Evolutionary conservation across 441 rosid genomes (phyloP), one percentile per base, ranked within the genome.

Genomic region (Flueggea neowawraea): DNA sequence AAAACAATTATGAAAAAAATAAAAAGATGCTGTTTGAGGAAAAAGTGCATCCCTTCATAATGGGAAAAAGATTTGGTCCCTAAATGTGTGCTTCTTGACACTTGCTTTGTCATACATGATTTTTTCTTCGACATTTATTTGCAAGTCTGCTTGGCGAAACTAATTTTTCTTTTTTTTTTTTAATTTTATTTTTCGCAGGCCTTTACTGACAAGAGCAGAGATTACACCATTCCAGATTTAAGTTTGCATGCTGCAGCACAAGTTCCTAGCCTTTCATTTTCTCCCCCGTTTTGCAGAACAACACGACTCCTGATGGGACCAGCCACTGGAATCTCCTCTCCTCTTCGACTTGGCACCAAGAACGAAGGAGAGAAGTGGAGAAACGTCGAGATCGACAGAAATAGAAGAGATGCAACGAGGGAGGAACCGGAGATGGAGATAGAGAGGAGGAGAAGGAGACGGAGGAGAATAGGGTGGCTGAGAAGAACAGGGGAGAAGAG

Each of bases 151-250:
- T 14, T 22, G 48, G 44, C 47, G 54, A 61, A 16, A 32, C 51
- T 51, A 16, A 41, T 32, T 61, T 14, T 58, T 63, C 49, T 22
- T 61, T 8, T 12, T n/a, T n/a, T n/a, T n/a, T n/a, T n/a, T n/a
- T n/a, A n/a, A n/a, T n/a, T n/a, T 7, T 14, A 45, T 16, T 51
- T 55, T 13, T 66, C 63, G 52, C 68, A 89, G 99, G 93, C 97
- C 5, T 91, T 71, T 80, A 88, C 94, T 69, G 99, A 88, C 68
- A 89, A 91, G 75, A 95, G 98, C 70, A 83, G 97, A 83, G 98
- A 94, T 75, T 90, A 87, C 64, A 94, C 97, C 14, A 74, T 87
- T 22, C 96, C 91, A n/a, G 89, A 84, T 75, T 73, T 74, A 44
- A 82, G 78, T 73, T 73, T 76, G 69, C 73, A 81, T 5, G 80